Percentiles rank a stretch among this genome's conserved stretches.
Conservation (phyloP, 768 basidiomycete species). For the Tephrocybe sp. region DNA sequence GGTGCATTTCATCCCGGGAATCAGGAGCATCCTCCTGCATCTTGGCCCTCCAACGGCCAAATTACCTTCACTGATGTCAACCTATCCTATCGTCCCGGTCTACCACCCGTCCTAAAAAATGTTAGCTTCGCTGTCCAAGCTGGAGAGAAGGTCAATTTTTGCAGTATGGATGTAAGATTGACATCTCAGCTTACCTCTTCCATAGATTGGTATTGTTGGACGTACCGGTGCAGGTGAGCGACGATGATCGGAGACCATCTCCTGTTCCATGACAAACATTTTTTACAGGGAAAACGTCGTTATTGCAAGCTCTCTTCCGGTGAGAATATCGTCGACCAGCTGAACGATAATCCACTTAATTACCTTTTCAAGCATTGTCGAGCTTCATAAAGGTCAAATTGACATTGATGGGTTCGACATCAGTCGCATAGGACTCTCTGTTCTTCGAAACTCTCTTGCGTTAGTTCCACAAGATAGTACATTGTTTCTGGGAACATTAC, state of each 20-base stretch:
- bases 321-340: conserved; percentile 18
- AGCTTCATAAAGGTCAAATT: conserved; percentile 57
- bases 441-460: conserved; percentile 51
- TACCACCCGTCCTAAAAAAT: conserved; percentile 65
- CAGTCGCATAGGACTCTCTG: conserved; percentile 51
- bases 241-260: neutral
- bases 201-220: conserved; percentile 46
- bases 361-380: conserved; percentile 47
- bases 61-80: conserved; percentile 58
- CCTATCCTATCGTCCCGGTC: conserved; percentile 58
- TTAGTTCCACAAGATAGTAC: conserved; percentile 70
- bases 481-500: conserved; percentile 50
- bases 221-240: conserved; percentile 43
- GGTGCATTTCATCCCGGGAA: no score
- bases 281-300: conserved; percentile 48
- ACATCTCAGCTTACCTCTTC: neutral
- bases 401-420: conserved; percentile 58
- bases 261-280: neutral
- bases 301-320: conserved; percentile 59
- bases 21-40: conserved; percentile 51
- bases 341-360: neutral
- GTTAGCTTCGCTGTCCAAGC: conserved; percentile 54
- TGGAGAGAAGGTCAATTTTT: conserved; percentile 64
- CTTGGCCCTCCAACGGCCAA: conserved; percentile 52
- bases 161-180: neutral